Conservation (phyloP, 345 rosid genomes). For the Linum tenue region DNA sequence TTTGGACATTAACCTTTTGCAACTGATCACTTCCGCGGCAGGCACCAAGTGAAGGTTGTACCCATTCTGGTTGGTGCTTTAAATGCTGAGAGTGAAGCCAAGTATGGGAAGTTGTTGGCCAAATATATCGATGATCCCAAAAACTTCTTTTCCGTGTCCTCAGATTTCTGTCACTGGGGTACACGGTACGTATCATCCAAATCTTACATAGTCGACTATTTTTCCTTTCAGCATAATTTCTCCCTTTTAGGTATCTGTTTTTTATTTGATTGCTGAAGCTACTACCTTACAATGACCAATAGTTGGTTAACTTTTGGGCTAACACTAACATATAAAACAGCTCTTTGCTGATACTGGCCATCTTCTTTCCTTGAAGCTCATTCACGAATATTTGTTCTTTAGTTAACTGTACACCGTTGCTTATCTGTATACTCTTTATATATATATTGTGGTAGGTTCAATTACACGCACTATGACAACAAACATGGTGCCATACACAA, state of each 20-base stretch:
- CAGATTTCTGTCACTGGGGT: constrained; percentile 99
- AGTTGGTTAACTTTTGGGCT: too few relatives aligned
- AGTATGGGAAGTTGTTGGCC: constrained; percentile 73
- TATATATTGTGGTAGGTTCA: constrained; percentile 40
- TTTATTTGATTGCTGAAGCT: too few relatives aligned
- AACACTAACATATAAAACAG: too few relatives aligned
- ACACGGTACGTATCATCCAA: constrained; percentile 40
- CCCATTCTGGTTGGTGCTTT: constrained; percentile 91
- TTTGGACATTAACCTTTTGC: neutral
- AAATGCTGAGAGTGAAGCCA: constrained; percentile 66
- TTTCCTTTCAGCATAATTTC: too few relatives aligned
- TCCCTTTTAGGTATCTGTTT: too few relatives aligned
- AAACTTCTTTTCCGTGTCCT: constrained; percentile 88
- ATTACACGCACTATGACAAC: constrained; percentile 56
- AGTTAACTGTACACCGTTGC: neutral
- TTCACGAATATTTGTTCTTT: neutral
- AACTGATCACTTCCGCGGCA: constrained; percentile 15
- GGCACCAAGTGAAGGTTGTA: constrained; percentile 74
- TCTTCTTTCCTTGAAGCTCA: too few relatives aligned
- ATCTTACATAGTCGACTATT: too few relatives aligned
- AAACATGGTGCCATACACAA: constrained; percentile 71
- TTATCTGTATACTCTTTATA: too few relatives aligned
- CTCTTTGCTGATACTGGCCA: too few relatives aligned
- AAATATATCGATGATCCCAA: constrained; percentile 80
- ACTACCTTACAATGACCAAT: too few relatives aligned